Evolutionary conservation across 2,329 filamentous ascomycete species (phyloP).

Genomic region (Aspergillus transmontanensis): DNA sequence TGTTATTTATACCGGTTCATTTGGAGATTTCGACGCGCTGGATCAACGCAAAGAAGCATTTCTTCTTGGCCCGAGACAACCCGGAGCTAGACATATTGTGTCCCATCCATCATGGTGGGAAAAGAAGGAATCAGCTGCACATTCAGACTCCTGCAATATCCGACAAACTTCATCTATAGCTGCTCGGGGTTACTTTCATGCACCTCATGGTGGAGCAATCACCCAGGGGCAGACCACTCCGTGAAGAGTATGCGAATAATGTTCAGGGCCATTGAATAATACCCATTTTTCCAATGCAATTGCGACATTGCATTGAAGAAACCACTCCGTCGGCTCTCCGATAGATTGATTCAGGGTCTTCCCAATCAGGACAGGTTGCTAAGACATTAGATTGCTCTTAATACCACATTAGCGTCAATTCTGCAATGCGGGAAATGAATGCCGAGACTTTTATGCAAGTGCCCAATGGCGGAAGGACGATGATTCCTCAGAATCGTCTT

Average conservation of each 20-base stretch:
- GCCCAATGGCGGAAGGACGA: not conserved
- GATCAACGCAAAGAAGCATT: not conserved
- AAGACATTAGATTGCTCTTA: conserved; percentile 9
- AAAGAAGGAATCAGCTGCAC: not conserved
- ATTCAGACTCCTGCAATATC: not conserved
- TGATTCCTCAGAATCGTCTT: not conserved
- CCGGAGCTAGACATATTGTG: not conserved
- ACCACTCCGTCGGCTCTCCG: conserved; percentile 10
- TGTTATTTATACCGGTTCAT: not conserved
- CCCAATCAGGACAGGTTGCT: not conserved
- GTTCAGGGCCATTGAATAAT: no score
- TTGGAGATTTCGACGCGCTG: not conserved
- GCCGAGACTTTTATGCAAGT: not conserved
- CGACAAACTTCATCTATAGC: not conserved
- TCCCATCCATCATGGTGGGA: not conserved
- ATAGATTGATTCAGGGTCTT: not conserved
- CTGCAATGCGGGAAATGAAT: not conserved
- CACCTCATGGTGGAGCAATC: not conserved
- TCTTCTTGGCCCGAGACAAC: not conserved
- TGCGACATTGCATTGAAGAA: not conserved
- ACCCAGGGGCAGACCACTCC: not conserved
- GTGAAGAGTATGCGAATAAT: not conserved
- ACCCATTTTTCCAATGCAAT: not conserved
- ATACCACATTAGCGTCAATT: not conserved
- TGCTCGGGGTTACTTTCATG: not conserved